Conservation (phyloP, 306 rosid genomes). For the Cicer bijugum region DNA sequence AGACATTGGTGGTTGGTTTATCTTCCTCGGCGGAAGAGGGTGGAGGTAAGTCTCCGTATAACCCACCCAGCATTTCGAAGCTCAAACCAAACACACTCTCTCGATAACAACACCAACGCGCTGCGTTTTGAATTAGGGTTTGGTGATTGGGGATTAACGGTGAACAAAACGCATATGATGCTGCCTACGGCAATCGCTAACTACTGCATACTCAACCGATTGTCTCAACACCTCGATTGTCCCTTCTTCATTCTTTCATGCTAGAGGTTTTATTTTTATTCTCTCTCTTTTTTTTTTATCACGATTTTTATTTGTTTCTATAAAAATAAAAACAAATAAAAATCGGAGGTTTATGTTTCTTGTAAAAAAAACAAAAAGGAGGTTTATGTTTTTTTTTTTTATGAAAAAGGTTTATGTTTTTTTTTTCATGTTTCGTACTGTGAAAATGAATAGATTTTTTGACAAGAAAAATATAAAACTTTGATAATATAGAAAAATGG, state of each 20-base stretch:
- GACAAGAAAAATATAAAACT: no score
- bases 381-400: no score
- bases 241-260: background rate
- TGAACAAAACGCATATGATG: no score
- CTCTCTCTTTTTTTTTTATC: background rate
- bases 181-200: no score
- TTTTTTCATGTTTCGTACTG: no score
- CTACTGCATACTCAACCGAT: background rate
- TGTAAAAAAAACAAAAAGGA: no score
- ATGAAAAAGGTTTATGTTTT: no score
- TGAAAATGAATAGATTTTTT: no score
- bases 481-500: no score
- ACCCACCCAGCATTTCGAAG: slow-evolving; percentile 78
- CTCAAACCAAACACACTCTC: background rate
- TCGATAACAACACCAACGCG: background rate
- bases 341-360: no score
- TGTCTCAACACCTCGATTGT: background rate
- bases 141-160: background rate
- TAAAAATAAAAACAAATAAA: no score
- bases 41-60: slow-evolving; percentile 97
- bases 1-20: slow-evolving; percentile 79
- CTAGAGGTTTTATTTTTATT: background rate
- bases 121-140: slow-evolving; percentile 20
- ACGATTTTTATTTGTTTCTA: no score
- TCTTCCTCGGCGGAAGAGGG: slow-evolving; percentile 95